Conservation (phyloP, 202 grass and related monocot genomes). For the Tripidium arundinaceum region DNA sequence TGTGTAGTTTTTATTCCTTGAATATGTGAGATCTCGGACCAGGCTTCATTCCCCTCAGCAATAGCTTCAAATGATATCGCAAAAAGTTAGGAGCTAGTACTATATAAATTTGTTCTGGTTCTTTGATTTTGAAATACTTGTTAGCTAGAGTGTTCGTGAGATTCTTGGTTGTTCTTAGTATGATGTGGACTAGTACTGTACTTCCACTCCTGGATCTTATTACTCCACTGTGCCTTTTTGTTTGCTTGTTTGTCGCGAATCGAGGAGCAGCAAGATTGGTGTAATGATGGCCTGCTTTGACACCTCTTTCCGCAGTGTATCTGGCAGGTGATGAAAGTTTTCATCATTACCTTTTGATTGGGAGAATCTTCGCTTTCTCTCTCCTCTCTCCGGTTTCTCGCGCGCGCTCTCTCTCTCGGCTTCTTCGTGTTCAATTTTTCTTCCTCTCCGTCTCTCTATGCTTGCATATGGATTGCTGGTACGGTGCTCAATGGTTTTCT, state of each 20-base stretch:
- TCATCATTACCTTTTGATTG: constrained; percentile 72
- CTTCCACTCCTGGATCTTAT: not conserved
- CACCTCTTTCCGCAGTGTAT: not conserved
- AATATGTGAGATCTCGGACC: constrained; percentile 69
- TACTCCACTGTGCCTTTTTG: not conserved
- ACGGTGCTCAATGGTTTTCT: no score
- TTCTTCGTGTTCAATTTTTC: not conserved
- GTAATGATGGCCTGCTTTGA: not conserved
- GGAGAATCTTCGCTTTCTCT: constrained; percentile 36
- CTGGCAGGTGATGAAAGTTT: constrained; percentile 46
- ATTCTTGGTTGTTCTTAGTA: not conserved
- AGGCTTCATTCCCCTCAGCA: constrained; percentile 99
- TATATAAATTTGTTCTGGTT: not conserved
- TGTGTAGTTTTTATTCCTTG: constrained; percentile 10
- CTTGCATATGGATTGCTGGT: no score
- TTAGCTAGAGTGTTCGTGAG: not conserved
- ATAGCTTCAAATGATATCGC: constrained; percentile 53
- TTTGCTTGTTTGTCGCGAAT: no score
- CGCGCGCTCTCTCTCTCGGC: not conserved
- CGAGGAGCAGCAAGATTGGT: no score
- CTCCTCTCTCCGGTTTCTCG: constrained; percentile 7
- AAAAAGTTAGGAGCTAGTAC: not conserved
- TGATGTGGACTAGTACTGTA: not conserved
- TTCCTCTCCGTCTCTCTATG: no score
- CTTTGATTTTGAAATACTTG: not conserved